Conservation (phyloP, 179 eudicot species). For the Silene vulgaris region DNA sequence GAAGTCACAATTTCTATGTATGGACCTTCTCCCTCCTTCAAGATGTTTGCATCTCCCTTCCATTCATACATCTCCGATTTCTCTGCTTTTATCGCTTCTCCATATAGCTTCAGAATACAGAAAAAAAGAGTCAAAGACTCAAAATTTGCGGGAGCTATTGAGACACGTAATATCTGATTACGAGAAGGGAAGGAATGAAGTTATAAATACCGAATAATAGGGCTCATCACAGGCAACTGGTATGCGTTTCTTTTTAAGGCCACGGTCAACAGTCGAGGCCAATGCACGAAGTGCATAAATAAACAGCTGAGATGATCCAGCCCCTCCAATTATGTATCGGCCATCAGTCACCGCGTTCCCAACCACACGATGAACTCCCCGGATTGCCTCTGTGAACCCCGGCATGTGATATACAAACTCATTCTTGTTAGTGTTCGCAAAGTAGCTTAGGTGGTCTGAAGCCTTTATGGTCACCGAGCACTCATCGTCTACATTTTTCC, state of each 20-base stretch:
- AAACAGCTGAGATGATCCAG: constrained; percentile 61
- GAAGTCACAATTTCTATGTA: constrained; percentile 60
- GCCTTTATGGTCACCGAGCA: constrained; percentile 23
- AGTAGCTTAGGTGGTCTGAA: constrained; percentile 20
- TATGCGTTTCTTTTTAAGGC: constrained; percentile 7
- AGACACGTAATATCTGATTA: too few species aligned
- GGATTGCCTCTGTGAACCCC: constrained; percentile 32
- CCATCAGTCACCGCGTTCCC: constrained; percentile 50
- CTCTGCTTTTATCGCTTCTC: constrained; percentile 37
- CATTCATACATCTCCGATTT: constrained; percentile 51
- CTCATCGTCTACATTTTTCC: constrained; percentile 23
- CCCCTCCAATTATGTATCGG: constrained; percentile 48
- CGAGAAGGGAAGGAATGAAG: too few species aligned
- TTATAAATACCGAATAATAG: constrained; percentile 50
- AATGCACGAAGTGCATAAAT: too few species aligned
- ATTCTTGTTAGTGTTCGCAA: neutral
- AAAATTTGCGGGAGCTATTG: neutral
- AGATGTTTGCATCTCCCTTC: constrained; percentile 54
- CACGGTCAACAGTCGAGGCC: constrained; percentile 22
- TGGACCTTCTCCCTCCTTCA: constrained; percentile 32
- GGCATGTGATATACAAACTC: constrained; percentile 16
- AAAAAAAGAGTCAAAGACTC: neutral
- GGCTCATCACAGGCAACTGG: constrained; percentile 57
- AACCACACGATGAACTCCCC: constrained; percentile 37
- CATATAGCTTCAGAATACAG: constrained; percentile 35